A percentile compares a stretch with the other conserved stretches of the same genome.
Conservation (phyloP, 768 basidiomycete genomes). For the Lactarius deliciosus region DNA sequence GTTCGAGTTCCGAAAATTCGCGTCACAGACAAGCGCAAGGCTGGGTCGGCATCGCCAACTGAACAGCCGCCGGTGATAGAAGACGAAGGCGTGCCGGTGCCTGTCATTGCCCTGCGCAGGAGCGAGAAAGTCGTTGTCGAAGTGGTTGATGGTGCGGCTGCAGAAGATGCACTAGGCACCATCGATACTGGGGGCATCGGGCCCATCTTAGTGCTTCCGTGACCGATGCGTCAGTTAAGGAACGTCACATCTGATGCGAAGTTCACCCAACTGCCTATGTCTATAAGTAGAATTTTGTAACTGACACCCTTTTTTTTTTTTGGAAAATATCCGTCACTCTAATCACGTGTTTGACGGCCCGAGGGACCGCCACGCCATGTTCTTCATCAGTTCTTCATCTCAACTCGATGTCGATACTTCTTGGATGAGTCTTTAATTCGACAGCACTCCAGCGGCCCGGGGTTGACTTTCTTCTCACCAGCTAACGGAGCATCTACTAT, state of each 20-base stretch:
- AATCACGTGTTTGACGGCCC: constrained; percentile 8
- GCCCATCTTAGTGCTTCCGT: constrained; percentile 25
- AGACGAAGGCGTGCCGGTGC: constrained; percentile 64
- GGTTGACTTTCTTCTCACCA: not conserved
- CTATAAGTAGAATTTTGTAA: not conserved
- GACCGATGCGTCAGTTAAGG: constrained; percentile 3
- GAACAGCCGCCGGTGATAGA: constrained; percentile 46
- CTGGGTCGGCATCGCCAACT: not conserved
- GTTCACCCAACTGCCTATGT: not conserved
- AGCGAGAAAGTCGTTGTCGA: constrained; percentile 42
- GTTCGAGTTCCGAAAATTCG: constrained; percentile 60
- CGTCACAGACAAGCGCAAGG: constrained; percentile 50
- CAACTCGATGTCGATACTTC: not conserved
- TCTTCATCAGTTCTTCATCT: too few species aligned
- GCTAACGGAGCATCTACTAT: not conserved
- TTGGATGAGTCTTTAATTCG: not conserved
- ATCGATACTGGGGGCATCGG: constrained; percentile 6
- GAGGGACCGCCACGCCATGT: not conserved
- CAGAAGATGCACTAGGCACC: not conserved
- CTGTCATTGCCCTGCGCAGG: constrained; percentile 59
- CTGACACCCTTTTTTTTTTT: not conserved
- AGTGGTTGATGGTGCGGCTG: constrained; percentile 48
- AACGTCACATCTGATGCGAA: not conserved
- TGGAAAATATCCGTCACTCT: too few species aligned
- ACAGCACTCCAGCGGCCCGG: not conserved